Evolutionary conservation across 495 filamentous ascomycete species (phyloP), one percentile per base, ranked within the genome.

Genomic region (Xylaria palmicola): DNA sequence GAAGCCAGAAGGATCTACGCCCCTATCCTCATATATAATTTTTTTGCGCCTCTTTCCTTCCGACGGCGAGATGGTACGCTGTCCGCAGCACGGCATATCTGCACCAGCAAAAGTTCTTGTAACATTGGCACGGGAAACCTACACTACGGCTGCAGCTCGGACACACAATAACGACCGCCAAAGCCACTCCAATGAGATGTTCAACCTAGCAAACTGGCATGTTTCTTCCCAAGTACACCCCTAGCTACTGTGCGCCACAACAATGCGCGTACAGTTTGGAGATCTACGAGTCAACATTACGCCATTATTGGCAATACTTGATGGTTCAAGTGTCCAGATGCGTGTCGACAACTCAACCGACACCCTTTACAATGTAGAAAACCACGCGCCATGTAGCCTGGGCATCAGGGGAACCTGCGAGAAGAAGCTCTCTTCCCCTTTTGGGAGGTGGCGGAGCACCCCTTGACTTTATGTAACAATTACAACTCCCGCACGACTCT

Each of bases 21-120:
- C n/a, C n/a, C 29, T 7, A 36, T 54, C 7, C 51, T 54, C 22
- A 54, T 54, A 54, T 54, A 54, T 32, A 50, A 19, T 9, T 20
- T 20, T 9, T 22, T 50, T n/a, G 9, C n/a, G 12, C 29, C 1
- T 20, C 2, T 20, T 19, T 5, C 17, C 17, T 1, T 29, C 29
- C n/a, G 20, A 7, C 12, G 13, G 12, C 8, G 19, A 22, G 24
- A 40, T 54, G 15, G 41, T n/a, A 15, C 9, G 51, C 15, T 54
- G 20, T 54, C 19, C 45, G 17, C 29, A 29, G 45, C 12, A 30
- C 51, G 36, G 24, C 15, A 54, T 54, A 41, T 54, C 36, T 40
- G 15, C 51, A 54, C 19, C 34, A 34, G 17, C 15, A 54, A 17
- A 40, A 19, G 20, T 40, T 37, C 20, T 36, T 36, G 19, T 24